These are phyloP conservation scores for Erysiphe neolycopersici DNA, from an alignment of 2,329 filamentous ascomycete genomes.

Conservation along the genomic window DNA sequence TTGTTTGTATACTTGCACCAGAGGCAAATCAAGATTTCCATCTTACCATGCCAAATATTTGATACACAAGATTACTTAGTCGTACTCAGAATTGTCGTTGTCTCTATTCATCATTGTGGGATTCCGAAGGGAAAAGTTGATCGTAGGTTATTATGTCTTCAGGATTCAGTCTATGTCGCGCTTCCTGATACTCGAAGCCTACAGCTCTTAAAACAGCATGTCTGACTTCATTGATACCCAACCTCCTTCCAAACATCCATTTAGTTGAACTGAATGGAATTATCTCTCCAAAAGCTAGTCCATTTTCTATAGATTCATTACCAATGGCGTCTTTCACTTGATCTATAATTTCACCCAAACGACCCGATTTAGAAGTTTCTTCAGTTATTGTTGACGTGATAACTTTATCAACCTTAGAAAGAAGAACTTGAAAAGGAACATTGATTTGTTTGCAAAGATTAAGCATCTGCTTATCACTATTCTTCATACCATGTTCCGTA, in stretches of 20 bases:
- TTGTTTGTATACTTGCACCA: no score
- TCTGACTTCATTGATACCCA: conserved; percentile 34
- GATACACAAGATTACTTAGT: no score
- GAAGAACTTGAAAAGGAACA: conserved; percentile 34
- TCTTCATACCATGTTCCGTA: conserved; percentile 33
- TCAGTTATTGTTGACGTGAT: conserved; percentile 15
- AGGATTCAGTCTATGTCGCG: neutral
- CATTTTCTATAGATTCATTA: conserved; percentile 16
- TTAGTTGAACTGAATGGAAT: conserved; percentile 29
- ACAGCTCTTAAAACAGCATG: conserved; percentile 37
- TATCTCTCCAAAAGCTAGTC: conserved; percentile 27
- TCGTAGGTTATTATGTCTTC: neutral
- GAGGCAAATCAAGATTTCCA: no score
- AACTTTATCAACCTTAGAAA: conserved; percentile 38
- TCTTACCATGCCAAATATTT: no score
- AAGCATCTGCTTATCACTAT: conserved; percentile 29
- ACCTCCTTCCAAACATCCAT: conserved; percentile 18
- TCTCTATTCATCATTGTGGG: neutral
- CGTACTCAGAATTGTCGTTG: no score
- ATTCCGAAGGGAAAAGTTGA: neutral
- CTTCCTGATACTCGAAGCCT: conserved; percentile 19
- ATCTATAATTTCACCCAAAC: conserved; percentile 16
- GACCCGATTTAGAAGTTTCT: neutral
- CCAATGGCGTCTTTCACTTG: conserved; percentile 13
- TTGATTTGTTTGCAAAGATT: conserved; percentile 25